Base-by-base conservation (phyloP, 805 yeast genomes). In the Lipomyces chichibuensis region DNA sequence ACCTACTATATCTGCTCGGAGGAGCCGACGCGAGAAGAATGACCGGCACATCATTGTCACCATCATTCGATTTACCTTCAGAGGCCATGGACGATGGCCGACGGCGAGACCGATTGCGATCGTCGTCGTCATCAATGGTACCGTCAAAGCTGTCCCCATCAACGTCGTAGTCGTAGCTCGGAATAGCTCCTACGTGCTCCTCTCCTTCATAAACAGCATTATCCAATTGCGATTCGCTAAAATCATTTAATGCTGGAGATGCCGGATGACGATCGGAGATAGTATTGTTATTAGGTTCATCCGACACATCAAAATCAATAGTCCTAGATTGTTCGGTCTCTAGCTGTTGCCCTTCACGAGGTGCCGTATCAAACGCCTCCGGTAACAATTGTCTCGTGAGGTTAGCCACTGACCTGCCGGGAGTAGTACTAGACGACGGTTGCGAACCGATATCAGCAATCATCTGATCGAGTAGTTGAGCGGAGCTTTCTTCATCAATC, bases 21-120 rank as follows among this genome's bases (percentile, higher is more conserved):
- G 62, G 55, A 20, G 62, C 62, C 35, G 46, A 29, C 39, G 46
- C 49, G 33, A 59, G 25, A n/a, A 59, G 33, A 27, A 56, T 32
- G 20, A 56, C 43, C 39, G 59, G 43, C 46, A 13, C 59, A 33
- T 33, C 43, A 8, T 43, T 43, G 59, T 56, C 46, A 3, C 14
- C 33, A 32, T 56, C 23, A 29, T 29, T 4, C 9, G 55, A 52
- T 29, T 25, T 25, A 29, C n/a, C 33, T 29, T 25, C 33, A 9
- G 17, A 4, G 33, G 2, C 20, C 5, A 29, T 29, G 14, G 55
- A 23, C 33, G 27, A 25, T 25, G 25, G 55, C 55, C 33, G 55
- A 17, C 17, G 32, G n/a, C 33, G 27, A 33, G 55, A 25, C 33
- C 55, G 27, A 29, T 52, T 20, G 27, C 55, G 37, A 32, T 32